Evolutionary conservation across 345 rosid species (phyloP), one percentile per base, ranked within the genome.

Genomic region (Dimocarpus longan): DNA sequence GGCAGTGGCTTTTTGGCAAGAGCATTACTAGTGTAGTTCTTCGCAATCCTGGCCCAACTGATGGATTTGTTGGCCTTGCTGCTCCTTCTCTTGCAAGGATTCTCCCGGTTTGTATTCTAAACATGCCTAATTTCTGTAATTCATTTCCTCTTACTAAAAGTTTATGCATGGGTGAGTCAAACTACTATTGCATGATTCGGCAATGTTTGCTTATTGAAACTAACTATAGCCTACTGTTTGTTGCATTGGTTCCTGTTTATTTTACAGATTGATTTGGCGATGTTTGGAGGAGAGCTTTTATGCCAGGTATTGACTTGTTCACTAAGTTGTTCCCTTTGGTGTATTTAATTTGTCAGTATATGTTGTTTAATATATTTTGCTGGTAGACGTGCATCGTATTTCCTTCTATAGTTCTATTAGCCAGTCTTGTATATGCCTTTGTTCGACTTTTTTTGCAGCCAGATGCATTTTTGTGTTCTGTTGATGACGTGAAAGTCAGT

Each of bases 1-100:
- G 95, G 87, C 99, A 94, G 66, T 97, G 99, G 99, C 84, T 97
- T 84, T 88, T 94, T 83, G 98, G 99, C 68, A 97, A 90, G 91
- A 93, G 88, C 56, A 73, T 92, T 75, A 93, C 93, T 44, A 94
- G 95, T 76, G 82, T 97, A 44, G 86, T 83, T 75, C 82, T 97
- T 76, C 86, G 81, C n/a, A 97, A 94, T 82, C 70, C 92, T 11
- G 98, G 97, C 64, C 71, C 87, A 37, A 83, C 12, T 65, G 98
- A 93, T 82, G 99, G 98, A 42, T 97, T 93, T 87, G 91, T 93
- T 56, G 98, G 99, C 81, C 85, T 97, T 15, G 97, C 97, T 73
- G 97, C 99, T 46, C 98, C 99, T 83, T 94, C 93, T 81, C 89
- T 93, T 79, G 95, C 98, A 67, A 94, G 98, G 89, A 91, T 97